phyloP scores from a whole-genome alignment of 257 asterid species.

The Scutellaria minor region DNA sequence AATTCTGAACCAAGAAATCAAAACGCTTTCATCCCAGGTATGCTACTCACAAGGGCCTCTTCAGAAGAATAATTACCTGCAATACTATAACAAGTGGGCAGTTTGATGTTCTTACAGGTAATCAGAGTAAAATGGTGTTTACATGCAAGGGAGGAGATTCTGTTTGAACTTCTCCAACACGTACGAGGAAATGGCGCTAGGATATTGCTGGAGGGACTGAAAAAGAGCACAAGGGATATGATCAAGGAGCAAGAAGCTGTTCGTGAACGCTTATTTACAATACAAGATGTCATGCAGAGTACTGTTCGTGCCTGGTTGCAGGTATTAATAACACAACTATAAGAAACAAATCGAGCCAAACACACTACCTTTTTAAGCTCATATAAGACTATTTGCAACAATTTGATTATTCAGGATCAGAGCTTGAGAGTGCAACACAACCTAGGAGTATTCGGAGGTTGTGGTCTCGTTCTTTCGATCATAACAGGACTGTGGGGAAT shows the following conservation, averaged over 20 bases:
- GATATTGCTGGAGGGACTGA: constrained; percentile 40
- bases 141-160: constrained; percentile 57
- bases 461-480: constrained; percentile 50
- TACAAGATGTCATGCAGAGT: constrained; percentile 58
- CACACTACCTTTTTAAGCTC: no score
- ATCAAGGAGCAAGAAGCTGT: constrained; percentile 61
- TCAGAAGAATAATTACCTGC: not conserved
- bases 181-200: constrained; percentile 41
- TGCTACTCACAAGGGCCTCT: constrained; percentile 3
- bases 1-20: constrained; percentile 55
- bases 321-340: constrained; percentile 28
- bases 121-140: constrained; percentile 57
- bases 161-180: constrained; percentile 56
- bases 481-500: constrained; percentile 47
- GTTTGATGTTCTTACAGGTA: constrained; percentile 38
- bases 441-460: constrained; percentile 52
- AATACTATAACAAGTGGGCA: not conserved
- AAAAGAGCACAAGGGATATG: constrained; percentile 53
- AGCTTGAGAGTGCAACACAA: constrained; percentile 51
- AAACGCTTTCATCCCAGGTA: constrained; percentile 56
- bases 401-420: constrained; percentile 36
- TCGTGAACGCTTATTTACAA: constrained; percentile 51
- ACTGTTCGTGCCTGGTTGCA: constrained; percentile 56
- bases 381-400: not conserved
- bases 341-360: no score